These are phyloP conservation scores for Ustilaginoidea virens DNA, from an alignment of 2,329 filamentous ascomycete species.

Conservation along the genomic window DNA sequence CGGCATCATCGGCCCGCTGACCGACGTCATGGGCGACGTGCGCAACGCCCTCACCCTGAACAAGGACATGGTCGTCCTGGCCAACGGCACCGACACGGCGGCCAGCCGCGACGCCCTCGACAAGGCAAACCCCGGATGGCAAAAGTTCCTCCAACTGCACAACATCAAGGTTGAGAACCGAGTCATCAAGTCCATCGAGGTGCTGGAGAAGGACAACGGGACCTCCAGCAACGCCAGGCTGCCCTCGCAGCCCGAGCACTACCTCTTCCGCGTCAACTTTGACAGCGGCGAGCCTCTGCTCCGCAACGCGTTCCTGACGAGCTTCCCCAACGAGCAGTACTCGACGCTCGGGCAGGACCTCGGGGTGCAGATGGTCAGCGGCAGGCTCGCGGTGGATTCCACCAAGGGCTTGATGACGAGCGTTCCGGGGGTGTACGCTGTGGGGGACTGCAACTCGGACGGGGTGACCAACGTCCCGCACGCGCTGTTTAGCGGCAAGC, in stretches of 20 bases:
- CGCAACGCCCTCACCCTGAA: conserved; percentile 40
- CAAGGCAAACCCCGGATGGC: conserved; percentile 27
- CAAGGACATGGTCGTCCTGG: conserved; percentile 38
- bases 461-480: conserved; percentile 46
- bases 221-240: conserved; percentile 23
- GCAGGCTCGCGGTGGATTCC: conserved; percentile 26
- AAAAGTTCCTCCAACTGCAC: conserved; percentile 30
- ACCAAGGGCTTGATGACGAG: conserved; percentile 33
- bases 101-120: conserved; percentile 23
- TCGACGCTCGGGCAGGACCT: conserved; percentile 30
- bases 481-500: conserved; percentile 43
- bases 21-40: conserved; percentile 26
- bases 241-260: conserved; percentile 30
- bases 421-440: conserved; percentile 36
- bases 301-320: conserved; percentile 36
- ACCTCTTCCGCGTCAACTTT: conserved; percentile 41
- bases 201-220: conserved; percentile 24
- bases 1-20: conserved; percentile 33
- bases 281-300: conserved; percentile 25
- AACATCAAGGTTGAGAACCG: conserved; percentile 40
- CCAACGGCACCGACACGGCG: conserved; percentile 41
- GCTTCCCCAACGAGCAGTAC: conserved; percentile 29
- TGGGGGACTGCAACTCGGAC: conserved; percentile 45
- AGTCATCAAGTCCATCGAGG: conserved; percentile 31
- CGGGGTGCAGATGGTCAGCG: conserved; percentile 28